Conservation (phyloP, 1,284 basidiomycete species). For the Cryptococcus deneoformans region DNA sequence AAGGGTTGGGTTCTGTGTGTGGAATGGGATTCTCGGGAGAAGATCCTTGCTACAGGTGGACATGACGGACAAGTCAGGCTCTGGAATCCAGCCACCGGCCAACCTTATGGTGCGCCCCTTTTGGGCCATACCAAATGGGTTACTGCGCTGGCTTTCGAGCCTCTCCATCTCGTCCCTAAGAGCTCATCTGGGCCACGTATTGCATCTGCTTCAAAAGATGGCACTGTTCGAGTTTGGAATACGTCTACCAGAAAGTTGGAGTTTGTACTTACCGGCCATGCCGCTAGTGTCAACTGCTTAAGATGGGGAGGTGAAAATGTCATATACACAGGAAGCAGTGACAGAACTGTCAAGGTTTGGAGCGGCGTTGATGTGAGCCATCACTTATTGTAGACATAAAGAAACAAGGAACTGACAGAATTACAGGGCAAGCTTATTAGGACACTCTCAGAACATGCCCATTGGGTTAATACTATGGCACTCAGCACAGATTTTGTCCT, state of each 20-base stretch:
- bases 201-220: constrained; percentile 94
- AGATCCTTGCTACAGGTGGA: constrained; percentile 85
- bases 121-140: constrained; percentile 96
- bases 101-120: constrained; percentile 79
- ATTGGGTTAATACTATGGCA: constrained; percentile 97
- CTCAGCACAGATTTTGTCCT: constrained; percentile 94
- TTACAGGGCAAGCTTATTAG: constrained; percentile 56
- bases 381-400: neutral
- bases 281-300: constrained; percentile 90
- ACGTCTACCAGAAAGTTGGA: constrained; percentile 68
- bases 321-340: constrained; percentile 90
- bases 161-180: constrained; percentile 67
- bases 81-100: constrained; percentile 88
- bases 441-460: constrained; percentile 89
- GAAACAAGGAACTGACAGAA: neutral
- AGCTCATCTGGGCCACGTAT: constrained; percentile 74
- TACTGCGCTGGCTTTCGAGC: constrained; percentile 95
- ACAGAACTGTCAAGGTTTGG: constrained; percentile 93
- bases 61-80: constrained; percentile 83
- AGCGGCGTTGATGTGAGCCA: constrained; percentile 65
- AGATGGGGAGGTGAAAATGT: constrained; percentile 92
- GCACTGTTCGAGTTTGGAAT: constrained; percentile 88
- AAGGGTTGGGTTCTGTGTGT: constrained; percentile 95
- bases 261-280: constrained; percentile 89
- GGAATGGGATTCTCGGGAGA: constrained; percentile 93